A percentile compares a stretch with the other conserved stretches of the same genome.
phyloP scores from a whole-genome alignment of 768 basidiomycete genomes.

The Agrocybe pediades region DNA sequence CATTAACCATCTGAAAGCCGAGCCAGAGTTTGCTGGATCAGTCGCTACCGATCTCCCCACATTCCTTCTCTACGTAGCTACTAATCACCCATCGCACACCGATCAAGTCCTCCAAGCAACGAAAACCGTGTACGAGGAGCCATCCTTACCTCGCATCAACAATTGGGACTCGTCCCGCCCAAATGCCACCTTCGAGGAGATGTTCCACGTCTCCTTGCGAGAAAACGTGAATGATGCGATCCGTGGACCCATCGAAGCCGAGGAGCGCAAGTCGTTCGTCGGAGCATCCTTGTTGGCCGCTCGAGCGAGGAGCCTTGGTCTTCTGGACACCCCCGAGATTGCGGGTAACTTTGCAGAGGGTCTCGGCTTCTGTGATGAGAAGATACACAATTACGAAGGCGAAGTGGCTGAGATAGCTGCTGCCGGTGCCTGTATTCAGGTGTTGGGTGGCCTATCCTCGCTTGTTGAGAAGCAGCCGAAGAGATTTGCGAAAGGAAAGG shows the following conservation, averaged over 20 bases:
- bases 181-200: neutral
- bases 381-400: slow-evolving; percentile 1
- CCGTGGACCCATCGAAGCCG: neutral
- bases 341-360: slow-evolving; percentile 1
- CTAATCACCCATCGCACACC: neutral
- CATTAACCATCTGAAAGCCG: neutral
- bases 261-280: slow-evolving; percentile 14
- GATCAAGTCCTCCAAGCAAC: neutral
- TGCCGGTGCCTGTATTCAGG: slow-evolving; percentile 1
- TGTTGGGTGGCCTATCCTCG: neutral
- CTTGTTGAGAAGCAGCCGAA: neutral
- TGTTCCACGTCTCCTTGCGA: neutral
- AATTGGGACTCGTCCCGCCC: neutral
- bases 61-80: neutral
- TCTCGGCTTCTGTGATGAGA: slow-evolving; percentile 1
- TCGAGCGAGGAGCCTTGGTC: neutral
- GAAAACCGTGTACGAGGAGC: neutral
- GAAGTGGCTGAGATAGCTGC: slow-evolving; percentile 1
- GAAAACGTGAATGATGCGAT: neutral
- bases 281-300: neutral
- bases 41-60: neutral
- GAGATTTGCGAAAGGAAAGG: neutral
- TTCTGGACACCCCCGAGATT: slow-evolving; percentile 1
- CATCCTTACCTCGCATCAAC: neutral
- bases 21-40: neutral